These are phyloP conservation scores for Penicillium sp. DNA, from an alignment of 2,329 filamentous ascomycete species.

Conservation along the genomic window DNA sequence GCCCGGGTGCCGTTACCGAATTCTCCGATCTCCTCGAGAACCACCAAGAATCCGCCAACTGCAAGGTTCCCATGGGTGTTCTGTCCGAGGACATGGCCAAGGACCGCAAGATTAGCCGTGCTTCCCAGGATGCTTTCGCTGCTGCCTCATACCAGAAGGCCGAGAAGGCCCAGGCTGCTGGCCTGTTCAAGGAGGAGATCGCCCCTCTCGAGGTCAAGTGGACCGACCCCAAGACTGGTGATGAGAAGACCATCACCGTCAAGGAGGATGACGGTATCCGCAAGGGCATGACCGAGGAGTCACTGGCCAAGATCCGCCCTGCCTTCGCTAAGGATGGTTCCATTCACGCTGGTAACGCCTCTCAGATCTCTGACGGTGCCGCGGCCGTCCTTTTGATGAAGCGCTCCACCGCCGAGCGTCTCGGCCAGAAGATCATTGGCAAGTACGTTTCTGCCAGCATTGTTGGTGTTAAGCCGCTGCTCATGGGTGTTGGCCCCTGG, in stretches of 20 bases:
- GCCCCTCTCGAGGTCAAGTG: constrained; percentile 81
- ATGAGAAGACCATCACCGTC: constrained; percentile 81
- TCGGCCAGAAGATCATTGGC: constrained; percentile 85
- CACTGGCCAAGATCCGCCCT: constrained; percentile 83
- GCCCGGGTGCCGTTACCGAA: constrained; percentile 81
- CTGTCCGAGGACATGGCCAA: constrained; percentile 94
- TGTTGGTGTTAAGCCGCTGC: constrained; percentile 84
- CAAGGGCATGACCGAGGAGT: constrained; percentile 80
- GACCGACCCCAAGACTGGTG: constrained; percentile 86
- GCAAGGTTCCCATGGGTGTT: constrained; percentile 96
- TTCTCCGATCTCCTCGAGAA: constrained; percentile 87
- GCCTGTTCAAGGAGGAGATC: constrained; percentile 94
- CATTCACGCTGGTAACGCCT: constrained; percentile 96
- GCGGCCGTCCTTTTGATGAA: constrained; percentile 96
- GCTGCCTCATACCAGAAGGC: constrained; percentile 93
- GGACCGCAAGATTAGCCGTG: constrained; percentile 71
- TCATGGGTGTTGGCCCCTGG: constrained; percentile 96
- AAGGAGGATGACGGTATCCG: constrained; percentile 85
- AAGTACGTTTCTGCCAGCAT: constrained; percentile 87
- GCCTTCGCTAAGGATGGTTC: constrained; percentile 89
- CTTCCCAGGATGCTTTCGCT: constrained; percentile 86
- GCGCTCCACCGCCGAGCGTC: constrained; percentile 81
- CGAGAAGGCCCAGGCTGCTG: constrained; percentile 75
- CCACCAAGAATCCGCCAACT: constrained; percentile 82
- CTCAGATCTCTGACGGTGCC: constrained; percentile 92